A percentile compares a stretch with the other conserved stretches of the same genome.
Conservation (phyloP, 2,329 filamentous ascomycete genomes). For the Daldinia sp. region DNA sequence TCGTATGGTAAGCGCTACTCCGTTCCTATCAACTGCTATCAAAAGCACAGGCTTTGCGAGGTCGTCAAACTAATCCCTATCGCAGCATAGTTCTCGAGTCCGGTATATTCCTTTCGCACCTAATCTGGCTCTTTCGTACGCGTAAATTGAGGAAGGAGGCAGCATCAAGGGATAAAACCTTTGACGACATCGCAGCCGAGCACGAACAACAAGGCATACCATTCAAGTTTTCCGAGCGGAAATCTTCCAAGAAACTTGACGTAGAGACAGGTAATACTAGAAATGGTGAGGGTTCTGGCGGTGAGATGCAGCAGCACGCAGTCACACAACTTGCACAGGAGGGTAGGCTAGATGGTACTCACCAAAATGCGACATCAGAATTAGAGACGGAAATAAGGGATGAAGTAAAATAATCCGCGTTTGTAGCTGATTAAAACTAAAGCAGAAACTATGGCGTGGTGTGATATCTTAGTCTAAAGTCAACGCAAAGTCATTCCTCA, state of each 20-base stretch:
- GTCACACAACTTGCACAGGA: neutral
- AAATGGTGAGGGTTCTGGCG: neutral
- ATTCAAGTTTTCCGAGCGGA: constrained; percentile 51
- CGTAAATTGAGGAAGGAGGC: constrained; percentile 61
- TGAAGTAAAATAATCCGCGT: neutral
- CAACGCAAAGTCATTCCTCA: constrained; percentile 30
- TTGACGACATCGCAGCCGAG: constrained; percentile 60
- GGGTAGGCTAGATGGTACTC: neutral
- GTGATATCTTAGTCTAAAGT: constrained; percentile 29
- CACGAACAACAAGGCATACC: constrained; percentile 44
- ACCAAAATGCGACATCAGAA: neutral
- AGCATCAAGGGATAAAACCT: constrained; percentile 58
- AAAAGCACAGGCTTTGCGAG: no score
- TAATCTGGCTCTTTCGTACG: constrained; percentile 66
- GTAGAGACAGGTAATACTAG: constrained; percentile 24
- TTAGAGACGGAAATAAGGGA: neutral
- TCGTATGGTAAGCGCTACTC: constrained; percentile 62
- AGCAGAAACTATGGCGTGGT: constrained; percentile 10
- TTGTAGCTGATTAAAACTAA: constrained; percentile 14
- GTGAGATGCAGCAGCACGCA: neutral
- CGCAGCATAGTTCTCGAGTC: constrained; percentile 63
- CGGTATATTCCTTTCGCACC: constrained; percentile 67
- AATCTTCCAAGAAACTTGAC: constrained; percentile 15
- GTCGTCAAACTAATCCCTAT: constrained; percentile 3
- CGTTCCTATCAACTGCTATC: neutral